phyloP scores from a whole-genome alignment of 257 asterid genomes.

The Solanum virginianum region DNA sequence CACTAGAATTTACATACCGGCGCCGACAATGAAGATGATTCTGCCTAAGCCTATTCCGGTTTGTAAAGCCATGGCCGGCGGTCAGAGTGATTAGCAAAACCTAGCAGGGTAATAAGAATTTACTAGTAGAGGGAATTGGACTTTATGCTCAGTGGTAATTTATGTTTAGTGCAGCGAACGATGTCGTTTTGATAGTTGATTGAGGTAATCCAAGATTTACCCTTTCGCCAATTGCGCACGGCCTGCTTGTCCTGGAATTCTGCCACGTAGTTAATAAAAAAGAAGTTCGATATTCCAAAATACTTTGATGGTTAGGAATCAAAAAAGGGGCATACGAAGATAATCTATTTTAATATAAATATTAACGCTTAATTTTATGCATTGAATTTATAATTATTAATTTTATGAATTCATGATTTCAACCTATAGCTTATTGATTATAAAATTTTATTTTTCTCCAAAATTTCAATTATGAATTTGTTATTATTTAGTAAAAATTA shows the following conservation, averaged over 20 bases:
- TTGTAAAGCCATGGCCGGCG: constrained; percentile 1
- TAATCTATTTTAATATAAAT: no score
- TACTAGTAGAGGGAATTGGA: background rate
- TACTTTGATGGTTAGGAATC: no score
- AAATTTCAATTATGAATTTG: no score
- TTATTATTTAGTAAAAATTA: no score
- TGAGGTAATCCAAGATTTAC: background rate
- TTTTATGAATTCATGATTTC: no score
- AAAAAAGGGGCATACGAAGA: no score
- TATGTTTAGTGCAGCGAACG: background rate
- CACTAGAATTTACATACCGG: background rate
- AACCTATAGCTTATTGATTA: no score
- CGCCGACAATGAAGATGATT: background rate
- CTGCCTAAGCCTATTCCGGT: constrained; percentile 1
- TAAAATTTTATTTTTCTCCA: no score
- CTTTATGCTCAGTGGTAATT: background rate
- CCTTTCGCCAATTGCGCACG: no score
- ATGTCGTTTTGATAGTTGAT: background rate
- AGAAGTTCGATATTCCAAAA: no score
- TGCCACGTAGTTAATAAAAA: background rate
- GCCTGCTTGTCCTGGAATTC: background rate
- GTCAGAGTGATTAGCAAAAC: background rate
- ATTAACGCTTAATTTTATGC: no score
- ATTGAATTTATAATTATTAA: no score
- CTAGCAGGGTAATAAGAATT: background rate